Percentiles rank a stretch among this genome's conserved stretches.
Evolutionary conservation across 352 stramenopile species (phyloP).

Genomic region (Pythium sukuiense): DNA sequence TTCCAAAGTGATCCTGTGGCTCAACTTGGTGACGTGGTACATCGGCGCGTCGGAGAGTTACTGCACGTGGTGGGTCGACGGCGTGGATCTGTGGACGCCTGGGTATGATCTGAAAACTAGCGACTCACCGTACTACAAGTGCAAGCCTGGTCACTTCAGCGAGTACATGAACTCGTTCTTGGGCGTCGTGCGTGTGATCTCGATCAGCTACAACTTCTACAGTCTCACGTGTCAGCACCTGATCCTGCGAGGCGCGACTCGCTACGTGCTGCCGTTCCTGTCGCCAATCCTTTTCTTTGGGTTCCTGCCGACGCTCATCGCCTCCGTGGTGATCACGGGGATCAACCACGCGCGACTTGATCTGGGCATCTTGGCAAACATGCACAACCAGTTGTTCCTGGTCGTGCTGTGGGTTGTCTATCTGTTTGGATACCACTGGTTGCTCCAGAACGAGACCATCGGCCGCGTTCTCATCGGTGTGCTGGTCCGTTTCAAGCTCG

Average conservation of each 20-base stretch:
- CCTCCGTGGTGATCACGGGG: constrained; percentile 8
- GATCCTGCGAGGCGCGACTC: constrained; percentile 9
- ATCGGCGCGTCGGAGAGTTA: constrained; percentile 17
- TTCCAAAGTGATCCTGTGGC: constrained; percentile 11
- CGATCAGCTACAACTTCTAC: constrained; percentile 21
- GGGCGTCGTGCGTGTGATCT: constrained; percentile 13
- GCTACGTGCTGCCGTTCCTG: constrained; percentile 8
- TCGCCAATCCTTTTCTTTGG: constrained; percentile 10
- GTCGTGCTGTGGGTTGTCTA: constrained; percentile 14
- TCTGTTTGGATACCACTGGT: constrained; percentile 13
- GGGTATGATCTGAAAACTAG: constrained; percentile 2
- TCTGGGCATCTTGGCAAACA: not conserved
- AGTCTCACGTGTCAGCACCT: constrained; percentile 12
- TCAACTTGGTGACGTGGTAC: constrained; percentile 21
- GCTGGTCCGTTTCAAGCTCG: constrained; percentile 9
- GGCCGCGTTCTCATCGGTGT: not conserved
- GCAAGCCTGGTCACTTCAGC: constrained; percentile 8
- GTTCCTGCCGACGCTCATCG: constrained; percentile 13
- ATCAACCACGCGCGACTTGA: constrained; percentile 12
- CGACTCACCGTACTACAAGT: constrained; percentile 22
- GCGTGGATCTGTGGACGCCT: constrained; percentile 13
- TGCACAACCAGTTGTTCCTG: constrained; percentile 23
- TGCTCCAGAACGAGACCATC: constrained; percentile 8
- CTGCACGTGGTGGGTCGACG: constrained; percentile 20
- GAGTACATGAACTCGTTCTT: constrained; percentile 6